These are phyloP conservation scores for Ogataea dorogensis DNA, from an alignment of 805 yeast genomes.

Conservation along the genomic window DNA sequence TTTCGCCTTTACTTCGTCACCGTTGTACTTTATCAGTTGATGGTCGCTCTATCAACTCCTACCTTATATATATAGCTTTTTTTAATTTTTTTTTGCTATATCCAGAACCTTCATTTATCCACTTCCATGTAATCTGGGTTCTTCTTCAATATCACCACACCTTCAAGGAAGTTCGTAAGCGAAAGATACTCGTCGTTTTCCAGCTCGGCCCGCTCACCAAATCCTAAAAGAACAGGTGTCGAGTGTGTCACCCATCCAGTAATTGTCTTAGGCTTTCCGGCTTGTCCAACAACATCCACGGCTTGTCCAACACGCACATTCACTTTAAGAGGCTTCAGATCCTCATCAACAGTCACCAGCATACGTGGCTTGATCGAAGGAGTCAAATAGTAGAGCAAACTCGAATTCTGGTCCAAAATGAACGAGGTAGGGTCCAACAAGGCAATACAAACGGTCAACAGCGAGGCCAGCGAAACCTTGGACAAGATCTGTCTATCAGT, in stretches of 20 bases:
- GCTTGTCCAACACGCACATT: slow-evolving; percentile 99
- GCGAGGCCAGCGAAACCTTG: slow-evolving; percentile 85
- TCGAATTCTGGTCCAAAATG: slow-evolving; percentile 72
- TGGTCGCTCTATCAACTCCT: slow-evolving; percentile 8
- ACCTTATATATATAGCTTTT: slow-evolving; percentile 8
- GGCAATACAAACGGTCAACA: slow-evolving; percentile 80
- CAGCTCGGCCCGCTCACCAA: slow-evolving; percentile 95
- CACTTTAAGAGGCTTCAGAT: slow-evolving; percentile 86
- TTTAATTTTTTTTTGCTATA: slow-evolving; percentile 13
- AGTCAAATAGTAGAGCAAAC: slow-evolving; percentile 78
- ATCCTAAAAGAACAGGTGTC: slow-evolving; percentile 90
- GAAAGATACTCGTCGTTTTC: slow-evolving; percentile 93
- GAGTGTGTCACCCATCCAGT: slow-evolving; percentile 99
- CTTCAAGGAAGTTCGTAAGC: slow-evolving; percentile 80
- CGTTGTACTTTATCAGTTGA: slow-evolving; percentile 5
- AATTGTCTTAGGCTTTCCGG: slow-evolving; percentile 97
- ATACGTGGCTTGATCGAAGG: slow-evolving; percentile 91
- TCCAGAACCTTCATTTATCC: slow-evolving; percentile 18
- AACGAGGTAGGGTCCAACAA: slow-evolving; percentile 83
- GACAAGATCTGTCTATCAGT: slow-evolving; percentile 84
- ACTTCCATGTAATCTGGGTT: slow-evolving; percentile 76
- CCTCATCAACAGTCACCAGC: slow-evolving; percentile 89
- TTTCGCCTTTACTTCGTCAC: slow-evolving; percentile 17
- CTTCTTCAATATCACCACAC: slow-evolving; percentile 88
- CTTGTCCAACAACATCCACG: slow-evolving; percentile 97